Evolutionary conservation across 208 protist genomes (phyloP), one percentile per base, ranked within the genome.

Genomic region (Balamuthia mandrillaris): DNA sequence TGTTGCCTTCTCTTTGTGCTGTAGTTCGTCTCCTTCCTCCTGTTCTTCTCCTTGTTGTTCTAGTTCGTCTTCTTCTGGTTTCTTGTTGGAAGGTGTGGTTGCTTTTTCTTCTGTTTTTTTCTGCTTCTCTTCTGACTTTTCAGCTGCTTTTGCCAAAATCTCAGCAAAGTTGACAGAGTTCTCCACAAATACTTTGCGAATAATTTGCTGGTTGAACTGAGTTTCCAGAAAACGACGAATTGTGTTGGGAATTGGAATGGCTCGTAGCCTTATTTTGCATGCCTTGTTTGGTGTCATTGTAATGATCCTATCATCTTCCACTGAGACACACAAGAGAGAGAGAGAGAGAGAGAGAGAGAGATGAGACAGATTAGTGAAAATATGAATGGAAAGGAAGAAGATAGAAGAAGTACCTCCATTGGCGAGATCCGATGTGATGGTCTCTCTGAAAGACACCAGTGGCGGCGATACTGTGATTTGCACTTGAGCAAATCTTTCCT

Each of bases 361-460:
- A n/a, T n/a, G n/a, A n/a, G n/a, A n/a, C n/a, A n/a, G n/a, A n/a
- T n/a, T n/a, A n/a, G n/a, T 9, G 21, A 65, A 10, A 9, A 10
- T 39, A 31, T n/a, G 58, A 65, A 65, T 10, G 14, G n/a, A n/a
- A 29, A 45, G 44, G 12, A 3, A 61, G 27, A 18, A 68, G 33
- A 27, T 42, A 31, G 27, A n/a, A 27, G 41, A n/a, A n/a, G 88
- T 81, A 47, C 41, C 24, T 90, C 44, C 52, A 37, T 56, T 75
- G 1, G 88, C 54, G 10, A 82, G 81, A 33, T 84, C 84, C 1
- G 70, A 66, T 4, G 94, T 49, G 79, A 96, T 86, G 5, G 95
- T 96, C 78, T 97, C 95, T 24, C 87, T 47, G 70, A 96, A 96
- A 14, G 90, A 87, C 0, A 96, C 93, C 2, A 96, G 86, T 12